Conservation (phyloP, 2,329 filamentous ascomycete genomes). For the Fusarium sp. region DNA sequence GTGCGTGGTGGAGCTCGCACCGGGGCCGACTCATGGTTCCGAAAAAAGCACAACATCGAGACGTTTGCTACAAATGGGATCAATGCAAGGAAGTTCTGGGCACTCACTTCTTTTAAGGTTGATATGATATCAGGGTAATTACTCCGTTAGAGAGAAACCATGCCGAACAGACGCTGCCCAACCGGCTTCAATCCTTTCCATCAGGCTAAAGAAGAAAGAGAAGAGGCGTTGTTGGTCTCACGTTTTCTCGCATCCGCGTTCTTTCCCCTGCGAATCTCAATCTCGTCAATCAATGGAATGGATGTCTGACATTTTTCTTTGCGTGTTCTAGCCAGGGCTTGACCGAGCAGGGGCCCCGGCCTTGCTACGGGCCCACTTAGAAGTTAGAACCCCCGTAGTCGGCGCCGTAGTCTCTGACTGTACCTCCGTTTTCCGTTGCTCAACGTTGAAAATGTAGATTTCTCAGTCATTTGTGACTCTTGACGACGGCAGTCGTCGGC, state of each 20-base stretch:
- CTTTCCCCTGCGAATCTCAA: slow-evolving; percentile 9
- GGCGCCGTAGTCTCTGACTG: slow-evolving; percentile 27
- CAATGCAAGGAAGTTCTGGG: slow-evolving; percentile 1
- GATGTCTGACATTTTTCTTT: slow-evolving; percentile 29
- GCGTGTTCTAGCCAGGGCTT: slow-evolving; percentile 27
- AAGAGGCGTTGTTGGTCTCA: neutral
- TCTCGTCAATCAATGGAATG: slow-evolving; percentile 20
- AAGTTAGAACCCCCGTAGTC: slow-evolving; percentile 36
- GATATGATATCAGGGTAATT: too few species aligned
- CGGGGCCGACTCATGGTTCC: slow-evolving; percentile 28
- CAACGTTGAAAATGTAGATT: slow-evolving; percentile 4
- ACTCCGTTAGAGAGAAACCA: too few species aligned
- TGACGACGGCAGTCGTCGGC: slow-evolving; percentile 35
- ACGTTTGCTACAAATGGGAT: neutral
- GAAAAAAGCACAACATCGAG: slow-evolving; percentile 28
- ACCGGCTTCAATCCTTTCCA: slow-evolving; percentile 15
- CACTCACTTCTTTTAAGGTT: too few species aligned
- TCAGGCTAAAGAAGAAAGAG: slow-evolving; percentile 8
- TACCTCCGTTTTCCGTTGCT: slow-evolving; percentile 35
- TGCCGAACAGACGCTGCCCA: slow-evolving; percentile 5
- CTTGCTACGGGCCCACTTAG: slow-evolving; percentile 23
- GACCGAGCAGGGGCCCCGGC: slow-evolving; percentile 3
- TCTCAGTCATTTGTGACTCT: slow-evolving; percentile 16
- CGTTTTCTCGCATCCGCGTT: slow-evolving; percentile 12
- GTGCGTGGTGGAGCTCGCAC: slow-evolving; percentile 19